Percentiles rank a stretch among this genome's conserved stretches.
Conservation (phyloP, 441 rosid genomes). For the Brassica balearica region DNA sequence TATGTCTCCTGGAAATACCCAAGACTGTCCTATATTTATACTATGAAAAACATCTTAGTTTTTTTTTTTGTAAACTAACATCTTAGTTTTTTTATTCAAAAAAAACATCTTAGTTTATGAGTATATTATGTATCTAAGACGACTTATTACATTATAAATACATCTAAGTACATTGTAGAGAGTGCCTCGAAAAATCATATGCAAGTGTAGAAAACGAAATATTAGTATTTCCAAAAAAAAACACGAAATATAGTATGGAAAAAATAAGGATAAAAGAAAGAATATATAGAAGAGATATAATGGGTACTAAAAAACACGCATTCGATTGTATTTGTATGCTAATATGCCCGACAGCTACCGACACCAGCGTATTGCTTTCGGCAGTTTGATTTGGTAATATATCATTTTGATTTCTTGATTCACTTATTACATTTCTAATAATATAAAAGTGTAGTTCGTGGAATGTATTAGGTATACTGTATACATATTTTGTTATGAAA, state of each 20-base stretch:
- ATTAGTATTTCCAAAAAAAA: no score
- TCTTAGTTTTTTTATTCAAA: no score
- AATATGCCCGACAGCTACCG: conserved; percentile 33
- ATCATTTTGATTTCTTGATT: neutral
- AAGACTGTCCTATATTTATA: neutral
- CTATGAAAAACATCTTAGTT: no score
- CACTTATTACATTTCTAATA: neutral
- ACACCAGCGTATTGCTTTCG: conserved; percentile 40
- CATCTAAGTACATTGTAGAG: neutral
- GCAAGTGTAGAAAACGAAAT: neutral
- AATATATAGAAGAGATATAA: neutral
- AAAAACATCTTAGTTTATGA: neutral
- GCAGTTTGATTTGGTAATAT: conserved; percentile 32
- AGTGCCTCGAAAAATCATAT: neutral
- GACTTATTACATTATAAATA: neutral
- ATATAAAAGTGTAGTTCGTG: neutral
- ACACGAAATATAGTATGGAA: neutral
- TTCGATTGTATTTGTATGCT: neutral
- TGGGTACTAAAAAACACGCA: conserved; percentile 7
- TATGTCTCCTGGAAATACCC: neutral
- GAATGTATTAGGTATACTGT: conserved; percentile 23
- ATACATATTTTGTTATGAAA: no score
- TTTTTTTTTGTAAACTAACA: no score
- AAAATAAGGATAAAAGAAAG: neutral
- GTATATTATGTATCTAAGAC: neutral